Base-by-base conservation (phyloP, 2,329 filamentous ascomycete genomes). In the Rasamsonia emersonii region DNA sequence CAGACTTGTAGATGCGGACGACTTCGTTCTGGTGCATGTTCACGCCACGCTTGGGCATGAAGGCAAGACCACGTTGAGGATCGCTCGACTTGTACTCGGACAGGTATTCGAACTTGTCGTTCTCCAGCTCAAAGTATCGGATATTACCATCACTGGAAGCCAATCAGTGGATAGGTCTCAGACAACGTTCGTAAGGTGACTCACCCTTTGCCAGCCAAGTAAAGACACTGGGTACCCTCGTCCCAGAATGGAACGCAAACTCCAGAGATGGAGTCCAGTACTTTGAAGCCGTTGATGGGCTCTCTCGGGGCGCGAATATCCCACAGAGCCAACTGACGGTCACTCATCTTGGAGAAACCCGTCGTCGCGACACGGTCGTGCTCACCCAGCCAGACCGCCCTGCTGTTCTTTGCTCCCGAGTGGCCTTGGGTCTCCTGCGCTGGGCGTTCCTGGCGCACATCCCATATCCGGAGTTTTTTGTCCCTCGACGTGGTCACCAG, bases 191-290 rank as follows among this genome's bases (percentile, higher is more conserved):
- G 11, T 5, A 15, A 18, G 18, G 21, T 3, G 20, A 64, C 82
- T 68, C 63, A 89, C 85, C 89, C 91, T 70, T 96, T 96, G 56
- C 91, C 91, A 50, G 91, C 91, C 54, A 98, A 74, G 63, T 95
- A 98, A 53, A 98, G 70, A 58, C 86, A 93, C 65, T 91, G 86
- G 32, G 85, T 94, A 39, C 88, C 86, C 39, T 96, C 89, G 57
- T 98, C 91, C 91, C 91, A 98, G 75, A 98, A 96, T 18, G 91
- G 91, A 85, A 98, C 95, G 72, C 86, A 93, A 38, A 98, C 88
- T 57, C 91, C 91, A 27, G 89, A 95, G 51, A 94, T 94, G 28
- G 86, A 93, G 63, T 98, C 91, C 29, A 98, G 73, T 46, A 83
- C 82, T 49, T 76, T 79, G 65, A 95, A 95, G 10, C 86, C 88